Conservation (phyloP, 2,329 filamentous ascomycete species). For the Epichloe gansuensis region DNA sequence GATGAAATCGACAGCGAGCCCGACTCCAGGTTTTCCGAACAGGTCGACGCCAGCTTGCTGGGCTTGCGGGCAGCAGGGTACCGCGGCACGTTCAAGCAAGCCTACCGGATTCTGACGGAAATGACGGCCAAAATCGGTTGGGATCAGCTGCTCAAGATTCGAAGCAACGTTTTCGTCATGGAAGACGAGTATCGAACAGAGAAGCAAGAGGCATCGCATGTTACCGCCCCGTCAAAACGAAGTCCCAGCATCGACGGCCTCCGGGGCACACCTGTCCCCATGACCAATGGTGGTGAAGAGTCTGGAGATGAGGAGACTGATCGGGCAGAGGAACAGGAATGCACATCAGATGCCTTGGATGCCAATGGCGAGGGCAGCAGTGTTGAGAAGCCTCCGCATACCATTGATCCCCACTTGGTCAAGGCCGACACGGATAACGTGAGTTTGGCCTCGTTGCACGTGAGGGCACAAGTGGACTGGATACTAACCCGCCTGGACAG, state of each 20-base stretch:
- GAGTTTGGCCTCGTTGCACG: conserved; percentile 16
- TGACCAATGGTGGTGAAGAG: conserved; percentile 34
- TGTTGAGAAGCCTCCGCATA: conserved; percentile 70
- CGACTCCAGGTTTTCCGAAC: conserved; percentile 67
- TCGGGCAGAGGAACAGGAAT: conserved; percentile 24
- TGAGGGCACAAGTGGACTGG: background rate
- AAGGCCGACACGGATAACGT: conserved; percentile 66
- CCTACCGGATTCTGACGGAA: conserved; percentile 86
- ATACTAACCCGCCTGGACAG: conserved; percentile 23
- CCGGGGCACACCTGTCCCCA: conserved; percentile 54
- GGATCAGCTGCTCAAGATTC: conserved; percentile 89
- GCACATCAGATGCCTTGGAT: conserved; percentile 20
- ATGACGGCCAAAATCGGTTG: conserved; percentile 95
- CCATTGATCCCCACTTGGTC: conserved; percentile 62
- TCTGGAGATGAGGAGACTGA: conserved; percentile 18
- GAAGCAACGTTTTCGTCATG: conserved; percentile 98
- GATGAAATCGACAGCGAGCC: conserved; percentile 95
- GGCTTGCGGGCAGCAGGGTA: conserved; percentile 82
- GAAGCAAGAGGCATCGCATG: conserved; percentile 49
- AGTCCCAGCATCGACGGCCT: conserved; percentile 73
- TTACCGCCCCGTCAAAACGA: conserved; percentile 38
- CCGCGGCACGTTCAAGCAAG: conserved; percentile 90
- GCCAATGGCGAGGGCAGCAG: conserved; percentile 27
- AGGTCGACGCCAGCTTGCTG: conserved; percentile 75
- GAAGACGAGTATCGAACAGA: conserved; percentile 95